These are phyloP conservation scores for Phaffomyces antillensis DNA, from an alignment of 805 yeast species.

Conservation along the genomic window DNA sequence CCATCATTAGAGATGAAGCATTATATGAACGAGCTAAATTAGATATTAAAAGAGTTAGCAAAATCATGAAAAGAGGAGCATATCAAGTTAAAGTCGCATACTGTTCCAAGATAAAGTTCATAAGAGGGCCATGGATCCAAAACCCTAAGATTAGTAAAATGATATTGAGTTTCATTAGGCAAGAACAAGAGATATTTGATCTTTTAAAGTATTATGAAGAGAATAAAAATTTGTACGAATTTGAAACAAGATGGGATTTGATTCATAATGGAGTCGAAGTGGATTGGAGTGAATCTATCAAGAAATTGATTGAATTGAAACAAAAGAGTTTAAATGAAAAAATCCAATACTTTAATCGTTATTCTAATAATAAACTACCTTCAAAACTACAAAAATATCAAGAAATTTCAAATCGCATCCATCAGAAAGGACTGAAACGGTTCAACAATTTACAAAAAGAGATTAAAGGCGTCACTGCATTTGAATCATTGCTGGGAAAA, in stretches of 20 bases:
- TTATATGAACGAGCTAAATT: constrained; percentile 12
- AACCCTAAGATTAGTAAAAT: constrained; percentile 8
- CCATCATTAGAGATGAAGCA: constrained; percentile 17
- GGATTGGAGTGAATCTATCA: constrained; percentile 25
- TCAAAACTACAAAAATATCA: constrained; percentile 2
- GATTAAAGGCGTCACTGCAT: constrained; percentile 10
- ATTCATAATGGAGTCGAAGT: background rate
- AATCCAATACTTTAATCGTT: constrained; percentile 10
- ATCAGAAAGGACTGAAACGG: constrained; percentile 19
- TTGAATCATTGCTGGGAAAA: constrained; percentile 11
- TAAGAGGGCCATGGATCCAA: constrained; percentile 19
- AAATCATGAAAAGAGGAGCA: constrained; percentile 12
- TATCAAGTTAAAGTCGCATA: constrained; percentile 13
- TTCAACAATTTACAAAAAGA: constrained; percentile 15
- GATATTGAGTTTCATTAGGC: constrained; percentile 7
- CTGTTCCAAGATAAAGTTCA: constrained; percentile 8
- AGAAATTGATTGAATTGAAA: constrained; percentile 11
- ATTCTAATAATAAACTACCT: constrained; percentile 15
- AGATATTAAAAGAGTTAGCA: constrained; percentile 5
- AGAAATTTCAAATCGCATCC: constrained; percentile 17
- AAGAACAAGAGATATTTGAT: constrained; percentile 12
- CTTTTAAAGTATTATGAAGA: constrained; percentile 5
- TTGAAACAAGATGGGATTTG: constrained; percentile 14
- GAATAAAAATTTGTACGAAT: constrained; percentile 9
- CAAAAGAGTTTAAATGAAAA: constrained; percentile 1